These are phyloP conservation scores for Penicillium sp. DNA, from an alignment of 2,329 filamentous ascomycete genomes.

Conservation along the genomic window DNA sequence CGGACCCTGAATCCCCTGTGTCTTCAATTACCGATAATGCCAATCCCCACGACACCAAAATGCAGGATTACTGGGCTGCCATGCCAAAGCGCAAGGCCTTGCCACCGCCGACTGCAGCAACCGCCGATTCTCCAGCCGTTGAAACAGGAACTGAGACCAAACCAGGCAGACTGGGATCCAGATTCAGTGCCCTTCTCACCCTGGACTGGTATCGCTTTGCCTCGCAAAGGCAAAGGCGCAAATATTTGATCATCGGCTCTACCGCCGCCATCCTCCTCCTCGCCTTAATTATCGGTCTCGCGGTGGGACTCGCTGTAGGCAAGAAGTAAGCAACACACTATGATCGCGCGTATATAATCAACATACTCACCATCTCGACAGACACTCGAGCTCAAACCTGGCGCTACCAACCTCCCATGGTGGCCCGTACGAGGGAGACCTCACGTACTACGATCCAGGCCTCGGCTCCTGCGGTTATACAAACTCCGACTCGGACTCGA, in stretches of 20 bases:
- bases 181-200: not conserved
- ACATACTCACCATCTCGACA: constrained; percentile 2
- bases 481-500: constrained; percentile 58
- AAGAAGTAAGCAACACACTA: constrained; percentile 16
- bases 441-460: constrained; percentile 70
- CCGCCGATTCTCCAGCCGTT: not conserved
- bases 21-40: not conserved
- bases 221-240: constrained; percentile 21
- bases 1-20: not conserved
- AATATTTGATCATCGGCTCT: constrained; percentile 20
- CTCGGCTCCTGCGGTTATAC: constrained; percentile 72
- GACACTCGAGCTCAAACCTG: constrained; percentile 22
- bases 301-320: constrained; percentile 29
- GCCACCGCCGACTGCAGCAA: not conserved
- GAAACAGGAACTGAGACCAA: not conserved
- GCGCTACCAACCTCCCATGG: constrained; percentile 41
- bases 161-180: not conserved
- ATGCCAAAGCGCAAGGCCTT: constrained; percentile 23
- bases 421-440: constrained; percentile 62
- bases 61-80: constrained; percentile 5
- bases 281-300: constrained; percentile 29
- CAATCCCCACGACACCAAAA: not conserved
- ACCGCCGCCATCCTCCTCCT: constrained; percentile 17
- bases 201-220: constrained; percentile 8
- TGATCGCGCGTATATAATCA: not conserved